Evolutionary conservation across 2,329 filamentous ascomycete species (phyloP), one percentile per base, ranked within the genome.

Genomic region (Fusarium sacchari): DNA sequence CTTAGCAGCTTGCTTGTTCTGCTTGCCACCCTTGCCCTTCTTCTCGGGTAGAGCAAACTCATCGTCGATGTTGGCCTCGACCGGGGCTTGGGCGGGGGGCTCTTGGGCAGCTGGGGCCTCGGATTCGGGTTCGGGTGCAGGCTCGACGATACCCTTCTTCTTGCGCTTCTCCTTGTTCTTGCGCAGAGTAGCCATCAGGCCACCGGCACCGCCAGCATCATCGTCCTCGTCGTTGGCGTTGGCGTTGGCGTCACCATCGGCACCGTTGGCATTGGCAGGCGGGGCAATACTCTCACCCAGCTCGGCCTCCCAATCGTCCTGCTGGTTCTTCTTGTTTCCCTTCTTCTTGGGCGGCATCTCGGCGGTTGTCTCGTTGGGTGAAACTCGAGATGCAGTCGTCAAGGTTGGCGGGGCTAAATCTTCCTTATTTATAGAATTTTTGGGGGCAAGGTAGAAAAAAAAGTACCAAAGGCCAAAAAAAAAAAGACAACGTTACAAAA

Each of bases 261-360:
- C 85, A 17, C 75, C 71, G 67, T 74, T 58, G 57, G 40, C 72
- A 62, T 73, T 46, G 56, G 63, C 85, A 58, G 87, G 85, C 13
- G 93, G 91, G 73, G 90, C 89, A 79, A 91, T 88, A 69, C 88
- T 86, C 85, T 98, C 96, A 79, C 95, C 95, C 62, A 98, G 88
- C 73, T 97, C 95, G 63, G 93, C 91, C 83, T 98, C 96, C 96
- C 96, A 98, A 87, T 98, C 94, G 80, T 97, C 94, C 81, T 93
- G 90, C 81, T 93, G 90, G 81, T 87, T 90, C 82, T 91, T 92
- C 88, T 96, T 97, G 82, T 92, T 93, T 78, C 86, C 87, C 90
- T 97, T 98, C 89, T 96, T 97, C 87, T 98, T 98, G 72, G 95
- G 95, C 80, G 95, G 86, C 96, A 98, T 98, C 70, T 83, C 87